Evolutionary conservation across 495 filamentous ascomycete genomes (phyloP).

Genomic region (Jackrogersella minutella): DNA sequence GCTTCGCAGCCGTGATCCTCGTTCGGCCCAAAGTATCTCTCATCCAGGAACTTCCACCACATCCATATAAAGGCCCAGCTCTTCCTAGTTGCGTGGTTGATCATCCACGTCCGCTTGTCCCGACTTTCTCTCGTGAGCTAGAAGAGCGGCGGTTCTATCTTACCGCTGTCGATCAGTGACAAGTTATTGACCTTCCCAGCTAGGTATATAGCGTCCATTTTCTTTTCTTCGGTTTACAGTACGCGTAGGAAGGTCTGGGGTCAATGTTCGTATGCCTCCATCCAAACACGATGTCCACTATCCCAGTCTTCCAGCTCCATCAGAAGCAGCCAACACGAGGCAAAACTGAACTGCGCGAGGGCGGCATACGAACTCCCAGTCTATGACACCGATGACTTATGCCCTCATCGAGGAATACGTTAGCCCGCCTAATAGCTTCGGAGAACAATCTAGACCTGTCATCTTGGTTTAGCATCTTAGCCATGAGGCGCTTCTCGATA

Average conservation of each 20-base stretch:
- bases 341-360: slow-evolving; percentile 50
- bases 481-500: slow-evolving; percentile 40
- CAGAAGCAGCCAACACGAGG: slow-evolving; percentile 57
- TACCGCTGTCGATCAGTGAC: background rate
- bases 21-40: slow-evolving; percentile 36
- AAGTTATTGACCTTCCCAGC: background rate
- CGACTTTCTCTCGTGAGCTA: slow-evolving; percentile 39
- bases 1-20: background rate
- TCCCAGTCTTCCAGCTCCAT: slow-evolving; percentile 48
- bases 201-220: background rate
- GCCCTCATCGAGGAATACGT: slow-evolving; percentile 43
- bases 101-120: slow-evolving; percentile 43
- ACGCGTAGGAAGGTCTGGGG: slow-evolving; percentile 35
- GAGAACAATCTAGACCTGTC: slow-evolving; percentile 34
- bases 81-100: slow-evolving; percentile 44
- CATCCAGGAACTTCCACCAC: slow-evolving; percentile 42
- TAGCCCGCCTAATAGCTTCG: slow-evolving; percentile 41
- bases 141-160: background rate
- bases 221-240: slow-evolving; percentile 40
- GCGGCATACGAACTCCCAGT: slow-evolving; percentile 57
- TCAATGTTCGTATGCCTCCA: slow-evolving; percentile 29
- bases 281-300: slow-evolving; percentile 40
- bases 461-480: slow-evolving; percentile 8
- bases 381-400: slow-evolving; percentile 40
- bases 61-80: slow-evolving; percentile 45